Evolutionary conservation across 768 basidiomycete species (phyloP), one percentile per base, ranked within the genome.

Genomic region (Tephrocybe sp.): DNA sequence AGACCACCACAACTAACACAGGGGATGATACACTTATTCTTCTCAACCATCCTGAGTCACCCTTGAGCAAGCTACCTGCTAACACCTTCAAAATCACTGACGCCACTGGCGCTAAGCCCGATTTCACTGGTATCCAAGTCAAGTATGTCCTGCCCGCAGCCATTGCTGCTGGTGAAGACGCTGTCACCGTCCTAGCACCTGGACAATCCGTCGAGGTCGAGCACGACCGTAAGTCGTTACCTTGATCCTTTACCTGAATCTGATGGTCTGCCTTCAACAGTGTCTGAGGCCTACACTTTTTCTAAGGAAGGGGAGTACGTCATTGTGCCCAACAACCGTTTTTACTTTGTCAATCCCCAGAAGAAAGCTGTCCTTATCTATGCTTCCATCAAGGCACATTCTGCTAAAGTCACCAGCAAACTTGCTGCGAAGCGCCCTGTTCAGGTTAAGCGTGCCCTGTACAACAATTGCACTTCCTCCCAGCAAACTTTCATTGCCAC

Each of bases 231-330:
- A 52, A 53, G 72, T 66, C 18, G 25, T 15, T 38, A 29, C 11
- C 5, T 15, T 4, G 18, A 29, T 1, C 5, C 6, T 4, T 15
- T 27, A 30, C 18, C n/a, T 11, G 19, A 24, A 44, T 29, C n/a
- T 31, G 13, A 38, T 21, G 21, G 34, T 39, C 47, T 10, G 18
- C 31, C n/a, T 50, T 13, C 21, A 10, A 39, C 46, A 78, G 77
- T 79, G 24, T 67, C 69, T 33, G 52, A 67, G 31, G 71, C 75
- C 1, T 80, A 79, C 64, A 73, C 77, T 63, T 78, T 79, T 59
- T 71, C 69, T 15, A 40, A 47, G 21, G 67, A 60, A 42, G 74
- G 70, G 15, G 50, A 61, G 15, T 80, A 77, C 62, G 61, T 64
- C 33, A 61, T 77, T 49, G 68, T 68, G 41, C 66, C 73, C 12